These are phyloP conservation scores for Phytophthora foliorum DNA, from an alignment of 352 stramenopile genomes.

Conservation along the genomic window DNA sequence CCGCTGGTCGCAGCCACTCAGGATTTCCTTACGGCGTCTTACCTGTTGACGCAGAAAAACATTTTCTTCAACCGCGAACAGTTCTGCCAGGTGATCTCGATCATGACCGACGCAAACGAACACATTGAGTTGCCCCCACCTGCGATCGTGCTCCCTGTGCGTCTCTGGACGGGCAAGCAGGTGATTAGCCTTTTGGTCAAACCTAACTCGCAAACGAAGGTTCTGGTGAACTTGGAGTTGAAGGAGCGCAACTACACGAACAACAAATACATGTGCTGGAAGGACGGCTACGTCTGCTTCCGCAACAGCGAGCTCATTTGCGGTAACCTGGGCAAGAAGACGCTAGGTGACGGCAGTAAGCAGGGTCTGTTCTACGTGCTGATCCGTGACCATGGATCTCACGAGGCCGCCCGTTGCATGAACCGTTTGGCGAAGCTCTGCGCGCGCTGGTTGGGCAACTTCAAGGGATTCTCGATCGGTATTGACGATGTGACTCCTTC, in stretches of 20 bases:
- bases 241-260: constrained; percentile 97
- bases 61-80: constrained; percentile 98
- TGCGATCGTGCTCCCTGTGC: constrained; percentile 77
- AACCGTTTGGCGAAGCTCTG: constrained; percentile 99
- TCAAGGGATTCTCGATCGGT: constrained; percentile 98
- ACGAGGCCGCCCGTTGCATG: constrained; percentile 96
- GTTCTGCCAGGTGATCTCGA: constrained; percentile 96
- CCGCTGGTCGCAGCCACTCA: constrained; percentile 98
- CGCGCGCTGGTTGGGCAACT: constrained; percentile 97
- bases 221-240: constrained; percentile 88
- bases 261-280: constrained; percentile 97
- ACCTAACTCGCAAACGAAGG: constrained; percentile 90
- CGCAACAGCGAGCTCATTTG: constrained; percentile 98
- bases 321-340: constrained; percentile 99
- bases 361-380: constrained; percentile 98
- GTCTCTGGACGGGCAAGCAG: constrained; percentile 99
- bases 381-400: constrained; percentile 95
- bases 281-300: constrained; percentile 98
- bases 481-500: constrained; percentile 99
- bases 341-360: constrained; percentile 98
- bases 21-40: constrained; percentile 99
- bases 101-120: constrained; percentile 97
- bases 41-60: constrained; percentile 99
- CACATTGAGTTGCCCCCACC: constrained; percentile 92
- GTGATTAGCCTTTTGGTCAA: constrained; percentile 90